phyloP scores from a whole-genome alignment of 2,329 filamentous ascomycete genomes.

The Diaporthe sp. region DNA sequence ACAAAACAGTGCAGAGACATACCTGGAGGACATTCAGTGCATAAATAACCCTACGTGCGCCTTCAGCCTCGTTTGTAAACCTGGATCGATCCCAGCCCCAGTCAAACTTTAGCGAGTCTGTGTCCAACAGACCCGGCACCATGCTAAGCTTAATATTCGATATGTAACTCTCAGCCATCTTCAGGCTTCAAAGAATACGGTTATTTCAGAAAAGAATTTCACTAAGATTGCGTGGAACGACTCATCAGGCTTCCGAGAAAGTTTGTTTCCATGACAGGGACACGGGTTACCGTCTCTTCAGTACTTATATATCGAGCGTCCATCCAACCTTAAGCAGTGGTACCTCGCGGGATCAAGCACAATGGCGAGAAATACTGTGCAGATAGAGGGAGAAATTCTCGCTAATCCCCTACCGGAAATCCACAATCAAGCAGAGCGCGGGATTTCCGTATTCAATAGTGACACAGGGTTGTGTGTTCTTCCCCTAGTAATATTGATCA shows the following conservation, averaged over 20 bases:
- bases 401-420: not conserved
- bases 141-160: not conserved
- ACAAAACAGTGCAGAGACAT: not conserved
- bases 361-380: not conserved
- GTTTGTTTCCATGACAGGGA: not conserved
- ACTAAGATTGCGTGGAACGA: not conserved
- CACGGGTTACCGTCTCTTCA: not conserved
- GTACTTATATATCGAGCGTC: not conserved
- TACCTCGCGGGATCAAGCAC: not conserved
- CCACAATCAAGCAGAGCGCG: not conserved
- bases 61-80: not conserved
- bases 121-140: not conserved
- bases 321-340: not conserved
- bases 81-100: not conserved
- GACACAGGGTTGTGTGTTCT: too few species aligned
- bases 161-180: too few species aligned
- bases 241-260: not conserved
- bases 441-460: not conserved
- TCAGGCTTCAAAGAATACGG: too few species aligned
- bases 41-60: not conserved
- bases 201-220: too few species aligned
- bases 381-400: not conserved
- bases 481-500: too few species aligned
- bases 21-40: not conserved
- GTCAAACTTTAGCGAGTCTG: not conserved